Conservation (phyloP, 495 filamentous ascomycete species). For the Zalerion maritima region DNA sequence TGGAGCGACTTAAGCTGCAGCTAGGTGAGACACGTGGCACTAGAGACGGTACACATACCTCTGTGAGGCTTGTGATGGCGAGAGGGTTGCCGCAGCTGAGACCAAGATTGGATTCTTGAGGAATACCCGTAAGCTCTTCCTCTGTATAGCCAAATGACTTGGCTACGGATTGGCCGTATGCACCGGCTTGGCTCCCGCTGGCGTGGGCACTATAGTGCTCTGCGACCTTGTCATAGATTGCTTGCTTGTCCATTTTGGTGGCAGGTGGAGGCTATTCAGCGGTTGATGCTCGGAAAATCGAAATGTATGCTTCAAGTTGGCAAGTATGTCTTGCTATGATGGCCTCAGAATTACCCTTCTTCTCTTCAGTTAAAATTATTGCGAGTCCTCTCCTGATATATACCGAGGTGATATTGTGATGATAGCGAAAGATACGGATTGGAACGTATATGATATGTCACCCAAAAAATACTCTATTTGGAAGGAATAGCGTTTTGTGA, state of each 20-base stretch:
- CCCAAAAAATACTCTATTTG: too few species aligned
- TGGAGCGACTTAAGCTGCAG: not conserved
- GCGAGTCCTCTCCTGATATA: too few species aligned
- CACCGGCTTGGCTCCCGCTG: slow-evolving; percentile 9
- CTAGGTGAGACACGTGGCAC: too few species aligned
- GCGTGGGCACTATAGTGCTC: slow-evolving; percentile 24
- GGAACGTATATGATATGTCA: too few species aligned
- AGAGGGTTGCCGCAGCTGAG: slow-evolving; percentile 54
- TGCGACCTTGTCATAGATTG: slow-evolving; percentile 23
- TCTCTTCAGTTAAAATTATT: too few species aligned
- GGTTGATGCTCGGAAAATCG: too few species aligned
- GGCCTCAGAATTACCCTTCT: too few species aligned
- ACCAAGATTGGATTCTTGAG: slow-evolving; percentile 47
- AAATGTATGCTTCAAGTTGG: too few species aligned
- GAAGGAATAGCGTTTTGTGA: too few species aligned
- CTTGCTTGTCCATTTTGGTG: slow-evolving; percentile 10
- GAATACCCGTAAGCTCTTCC: slow-evolving; percentile 38
- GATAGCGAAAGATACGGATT: too few species aligned
- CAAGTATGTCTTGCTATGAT: too few species aligned
- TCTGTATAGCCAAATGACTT: slow-evolving; percentile 44
- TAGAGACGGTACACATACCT: slow-evolving; percentile 18
- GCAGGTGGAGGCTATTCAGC: not conserved
- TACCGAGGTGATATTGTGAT: too few species aligned
- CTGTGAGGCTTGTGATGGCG: slow-evolving; percentile 34
- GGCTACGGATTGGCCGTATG: slow-evolving; percentile 31